These are phyloP conservation scores for Actinomortierella wolfii DNA, from an alignment of 371 early-diverging fungal genomes.

Conservation along the genomic window DNA sequence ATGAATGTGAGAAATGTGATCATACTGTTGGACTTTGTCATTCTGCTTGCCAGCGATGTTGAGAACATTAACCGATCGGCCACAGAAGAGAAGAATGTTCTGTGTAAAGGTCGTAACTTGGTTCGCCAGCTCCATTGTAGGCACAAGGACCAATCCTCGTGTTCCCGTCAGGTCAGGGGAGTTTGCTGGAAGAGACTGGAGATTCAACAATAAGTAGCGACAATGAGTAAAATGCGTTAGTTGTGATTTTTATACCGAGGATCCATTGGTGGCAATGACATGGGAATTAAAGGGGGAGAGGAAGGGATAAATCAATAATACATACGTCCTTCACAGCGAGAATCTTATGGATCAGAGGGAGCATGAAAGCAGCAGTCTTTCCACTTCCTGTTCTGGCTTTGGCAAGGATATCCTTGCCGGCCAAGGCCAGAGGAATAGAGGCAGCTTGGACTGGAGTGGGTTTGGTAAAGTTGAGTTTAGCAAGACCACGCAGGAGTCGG, in stretches of 20 bases:
- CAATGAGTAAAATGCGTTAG: constrained; percentile 1
- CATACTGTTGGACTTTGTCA: constrained; percentile 66
- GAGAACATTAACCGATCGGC: constrained; percentile 65
- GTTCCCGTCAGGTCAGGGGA: constrained; percentile 39
- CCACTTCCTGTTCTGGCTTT: constrained; percentile 99
- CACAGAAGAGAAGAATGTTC: constrained; percentile 75
- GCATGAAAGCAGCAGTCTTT: constrained; percentile 97
- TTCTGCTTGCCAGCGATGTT: constrained; percentile 75
- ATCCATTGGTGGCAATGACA: background rate
- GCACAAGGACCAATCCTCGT: constrained; percentile 83
- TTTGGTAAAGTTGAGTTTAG: constrained; percentile 72
- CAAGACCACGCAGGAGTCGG: constrained; percentile 85
- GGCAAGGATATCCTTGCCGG: constrained; percentile 97
- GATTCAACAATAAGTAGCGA: background rate
- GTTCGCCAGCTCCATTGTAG: constrained; percentile 95
- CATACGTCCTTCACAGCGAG: constrained; percentile 70
- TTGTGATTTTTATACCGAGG: too few species aligned
- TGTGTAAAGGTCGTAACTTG: constrained; percentile 84
- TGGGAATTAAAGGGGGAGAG: background rate
- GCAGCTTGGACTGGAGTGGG: constrained; percentile 96
- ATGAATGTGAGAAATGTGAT: too few species aligned
- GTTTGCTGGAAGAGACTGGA: constrained; percentile 35
- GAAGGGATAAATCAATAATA: too few species aligned
- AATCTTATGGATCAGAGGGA: constrained; percentile 94
- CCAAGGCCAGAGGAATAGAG: constrained; percentile 93